Evolutionary conservation across 1,284 basidiomycete species (phyloP), one percentile per base, ranked within the genome.

Genomic region (Takashimella tepidaria): DNA sequence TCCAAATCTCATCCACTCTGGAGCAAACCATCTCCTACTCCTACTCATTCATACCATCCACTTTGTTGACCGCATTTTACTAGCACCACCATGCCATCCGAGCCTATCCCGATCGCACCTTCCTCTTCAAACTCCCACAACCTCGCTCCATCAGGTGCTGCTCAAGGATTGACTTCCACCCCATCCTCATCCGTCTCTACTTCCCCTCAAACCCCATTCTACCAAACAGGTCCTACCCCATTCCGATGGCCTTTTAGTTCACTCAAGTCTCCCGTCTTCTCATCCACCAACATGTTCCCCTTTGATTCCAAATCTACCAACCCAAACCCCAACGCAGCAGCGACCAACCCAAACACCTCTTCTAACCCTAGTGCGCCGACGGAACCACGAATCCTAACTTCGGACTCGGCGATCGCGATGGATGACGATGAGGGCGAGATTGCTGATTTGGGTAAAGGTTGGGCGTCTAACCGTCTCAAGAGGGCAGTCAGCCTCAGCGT

Each of bases 341-440:
- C 42, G 3, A 13, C 47, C 19, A n/a, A 41, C 16, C 37, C 53
- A 25, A 64, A 22, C 64, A 69, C 57, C 68, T 67, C 44, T 57
- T 59, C 16, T 63, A 69, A n/a, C n/a, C 31, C 31, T 16, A 37
- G 31, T 16, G 31, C 31, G 8, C 31, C 31, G 10, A 37, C 31
- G 10, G 31, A 37, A 16, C 31, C 31, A 8, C 8, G 31, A 16
- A 37, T 37, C 31, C 10, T 37, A 8, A 37, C 31, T 16, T 37
- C 31, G 31, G 31, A 37, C 31, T 37, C 31, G 31, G 31, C 31
- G 31, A 37, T 37, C 31, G 10, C 8, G 31, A 37, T 37, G 31
- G 31, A 37, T 16, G 31, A 37, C 45, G 69, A 71, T 50, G 69
- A 71, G 59, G 70, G 68, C 25, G 71, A 73, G 59, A 47, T 66